A percentile compares a stretch with the other conserved stretches of the same genome.
phyloP scores from a whole-genome alignment of 768 basidiomycete genomes.

The Macrolepiota dolichaula region DNA sequence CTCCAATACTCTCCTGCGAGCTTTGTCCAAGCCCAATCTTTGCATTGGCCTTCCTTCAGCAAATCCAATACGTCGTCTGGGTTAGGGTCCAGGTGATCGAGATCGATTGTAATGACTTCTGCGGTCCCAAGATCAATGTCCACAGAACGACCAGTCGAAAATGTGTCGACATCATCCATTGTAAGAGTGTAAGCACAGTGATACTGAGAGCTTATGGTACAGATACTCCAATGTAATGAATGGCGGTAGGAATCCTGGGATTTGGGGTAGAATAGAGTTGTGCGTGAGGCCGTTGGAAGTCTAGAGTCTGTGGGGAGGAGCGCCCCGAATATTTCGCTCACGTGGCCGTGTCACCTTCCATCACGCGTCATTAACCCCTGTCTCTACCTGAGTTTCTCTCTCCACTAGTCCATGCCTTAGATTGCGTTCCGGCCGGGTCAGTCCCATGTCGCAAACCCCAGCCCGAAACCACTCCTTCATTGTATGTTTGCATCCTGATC shows the following conservation, averaged over 20 bases:
- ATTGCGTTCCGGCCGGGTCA: neutral
- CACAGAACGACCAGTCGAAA: slow-evolving; percentile 46
- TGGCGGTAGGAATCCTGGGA: neutral
- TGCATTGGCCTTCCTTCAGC: slow-evolving; percentile 68
- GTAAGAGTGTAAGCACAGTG: neutral
- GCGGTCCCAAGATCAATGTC: slow-evolving; percentile 80
- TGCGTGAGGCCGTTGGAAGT: neutral
- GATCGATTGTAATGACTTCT: slow-evolving; percentile 87
- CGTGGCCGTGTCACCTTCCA: neutral
- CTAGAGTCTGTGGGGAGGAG: neutral
- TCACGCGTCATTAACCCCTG: neutral
- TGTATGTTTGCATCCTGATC: neutral
- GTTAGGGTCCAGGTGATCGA: slow-evolving; percentile 80
- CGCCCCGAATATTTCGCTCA: neutral
- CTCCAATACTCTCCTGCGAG: slow-evolving; percentile 89
- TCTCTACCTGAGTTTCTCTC: neutral
- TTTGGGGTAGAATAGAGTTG: neutral
- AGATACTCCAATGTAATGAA: neutral
- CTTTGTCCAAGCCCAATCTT: slow-evolving; percentile 73
- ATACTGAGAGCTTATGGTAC: neutral
- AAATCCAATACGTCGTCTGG: slow-evolving; percentile 74
- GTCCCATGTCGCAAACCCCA: neutral
- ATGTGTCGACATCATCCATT: slow-evolving; percentile 31
- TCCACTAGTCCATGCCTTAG: neutral
- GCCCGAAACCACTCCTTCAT: neutral